Evolutionary conservation across 768 basidiomycete species (phyloP), one percentile per base, ranked within the genome.

Genomic region (Cystofilobasidium bisporidii): DNA sequence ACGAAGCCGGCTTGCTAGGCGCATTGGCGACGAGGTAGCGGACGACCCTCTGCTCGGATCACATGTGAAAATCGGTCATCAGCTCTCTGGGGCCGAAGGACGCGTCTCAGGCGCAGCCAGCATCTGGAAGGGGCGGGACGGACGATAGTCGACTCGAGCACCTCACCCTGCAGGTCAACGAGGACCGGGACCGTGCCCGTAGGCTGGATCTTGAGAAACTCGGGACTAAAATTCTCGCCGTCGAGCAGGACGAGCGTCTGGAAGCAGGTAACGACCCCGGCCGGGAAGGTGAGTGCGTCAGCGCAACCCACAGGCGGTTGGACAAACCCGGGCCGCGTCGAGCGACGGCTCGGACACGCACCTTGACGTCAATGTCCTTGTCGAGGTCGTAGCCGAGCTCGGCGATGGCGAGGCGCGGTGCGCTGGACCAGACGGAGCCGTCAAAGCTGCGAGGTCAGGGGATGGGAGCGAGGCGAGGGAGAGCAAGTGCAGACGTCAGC

Each of bases 381-480:
- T 40, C 24, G 40, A 41, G 36, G 24, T 58, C 57, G 57, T 66
- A 66, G 0, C 61, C 61, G 47, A 68, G 67, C 56, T 68, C 67
- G 5, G n/a, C 67, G 24, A 68, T 68, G 17, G 67, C 67, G 12
- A 68, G 60, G 48, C 67, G 60, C 28, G 67, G 67, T 4, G 67
- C 67, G 1, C 48, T 18, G 14, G 61, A 56, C 67, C 67, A 68
- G 10, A 45, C 67, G 3, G 67, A 68, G 6, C 48, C 67, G 24
- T 68, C 61, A 28, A 68, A 68, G 40, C 67, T 68, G 53, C 22
- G 47, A n/a, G 20, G 6, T n/a, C n/a, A n/a, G n/a, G n/a, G 14
- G 47, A 24, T 48, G 47, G 5, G 9, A n/a, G 8, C 6, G 47
- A n/a, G 47, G 8, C 5, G 20, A n/a, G 43, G 43, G 20, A 4